Conservation (phyloP, 352 stramenopile species). For the Phytophthora europaea region DNA sequence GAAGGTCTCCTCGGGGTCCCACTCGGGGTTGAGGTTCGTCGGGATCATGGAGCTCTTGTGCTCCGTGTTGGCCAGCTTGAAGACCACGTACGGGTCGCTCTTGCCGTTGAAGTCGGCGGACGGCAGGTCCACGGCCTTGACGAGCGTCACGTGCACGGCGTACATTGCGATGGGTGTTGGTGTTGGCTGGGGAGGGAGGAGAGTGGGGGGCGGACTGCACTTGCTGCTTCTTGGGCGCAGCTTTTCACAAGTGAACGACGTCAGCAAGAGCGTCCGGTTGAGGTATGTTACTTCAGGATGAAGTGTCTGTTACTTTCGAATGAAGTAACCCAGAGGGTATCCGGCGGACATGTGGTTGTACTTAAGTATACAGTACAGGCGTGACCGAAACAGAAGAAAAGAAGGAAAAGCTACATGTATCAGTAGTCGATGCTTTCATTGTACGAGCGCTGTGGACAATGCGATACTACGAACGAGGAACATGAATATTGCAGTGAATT, state of each 20-base stretch:
- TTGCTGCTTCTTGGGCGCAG: neutral
- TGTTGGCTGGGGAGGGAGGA: neutral
- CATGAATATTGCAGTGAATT: too few relatives aligned
- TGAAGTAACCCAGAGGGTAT: too few relatives aligned
- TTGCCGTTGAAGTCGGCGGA: conserved; percentile 87
- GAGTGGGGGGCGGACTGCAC: conserved; percentile 1
- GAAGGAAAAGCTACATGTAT: too few relatives aligned
- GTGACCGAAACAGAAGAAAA: too few relatives aligned
- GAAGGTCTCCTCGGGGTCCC: conserved; percentile 74
- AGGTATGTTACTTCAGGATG: too few relatives aligned
- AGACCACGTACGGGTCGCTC: conserved; percentile 86
- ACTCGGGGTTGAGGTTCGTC: conserved; percentile 74
- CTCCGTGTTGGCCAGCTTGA: conserved; percentile 71
- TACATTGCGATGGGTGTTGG: conserved; percentile 41
- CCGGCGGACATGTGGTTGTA: too few relatives aligned
- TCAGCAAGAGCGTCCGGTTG: neutral
- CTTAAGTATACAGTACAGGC: too few relatives aligned
- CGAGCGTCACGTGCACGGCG: conserved; percentile 75
- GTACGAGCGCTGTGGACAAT: too few relatives aligned
- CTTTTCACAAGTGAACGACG: conserved; percentile 42
- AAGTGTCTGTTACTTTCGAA: too few relatives aligned
- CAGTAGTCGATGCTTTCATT: too few relatives aligned
- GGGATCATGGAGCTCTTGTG: conserved; percentile 76
- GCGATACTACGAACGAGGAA: too few relatives aligned
- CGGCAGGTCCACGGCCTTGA: conserved; percentile 74